Evolutionary conservation across 1,284 basidiomycete genomes (phyloP), one percentile per base, ranked within the genome.

Genomic region (Gymnopus androsaceus): DNA sequence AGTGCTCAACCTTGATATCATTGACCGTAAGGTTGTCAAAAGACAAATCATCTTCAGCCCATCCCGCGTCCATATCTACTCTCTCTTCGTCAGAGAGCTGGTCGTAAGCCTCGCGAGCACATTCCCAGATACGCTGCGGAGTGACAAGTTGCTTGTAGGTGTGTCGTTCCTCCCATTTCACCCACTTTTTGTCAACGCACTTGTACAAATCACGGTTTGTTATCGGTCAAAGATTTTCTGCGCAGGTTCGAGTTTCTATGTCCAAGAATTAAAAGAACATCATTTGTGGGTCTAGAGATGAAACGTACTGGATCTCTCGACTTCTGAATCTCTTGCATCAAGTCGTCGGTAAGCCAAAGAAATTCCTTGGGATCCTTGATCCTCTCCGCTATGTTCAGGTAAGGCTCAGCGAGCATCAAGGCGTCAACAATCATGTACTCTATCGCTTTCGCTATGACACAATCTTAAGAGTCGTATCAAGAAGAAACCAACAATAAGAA

Each of bases 341-440:
- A 80, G 56, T 81, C 70, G 61, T 92, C 90, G 0, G 86, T 90
- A 1, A 92, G 75, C 59, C 78, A 70, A 2, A 90, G 64, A 54
- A 81, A 91, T 55, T 76, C 75, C 45, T 80, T 72, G 0, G 88
- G 83, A 30, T 85, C 66, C 38, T 76, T 68, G n/a, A 91, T 78
- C 1, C 75, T 71, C 1, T 77, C 66, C 0, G 86, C 80, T 54
- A 91, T 82, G 40, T 83, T 74, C 65, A 91, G 67, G 57, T 77
- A 58, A 0, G 81, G 79, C 38, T 92, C 86, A 0, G 90, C 90
- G 0, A 72, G 69, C 1, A 85, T 71, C 8, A 92, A 75, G 0
- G 79, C 88, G 61, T 92, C 90, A 3, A 90, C 76, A 21, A 92
- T 75, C 90, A 92, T 92, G 63, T 84, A 82, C 65, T 92, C 90